Percentiles rank a stretch among this genome's conserved stretches.
Evolutionary conservation across 106 monocot species (phyloP).

Genomic region (Agapanthus africanus): DNA sequence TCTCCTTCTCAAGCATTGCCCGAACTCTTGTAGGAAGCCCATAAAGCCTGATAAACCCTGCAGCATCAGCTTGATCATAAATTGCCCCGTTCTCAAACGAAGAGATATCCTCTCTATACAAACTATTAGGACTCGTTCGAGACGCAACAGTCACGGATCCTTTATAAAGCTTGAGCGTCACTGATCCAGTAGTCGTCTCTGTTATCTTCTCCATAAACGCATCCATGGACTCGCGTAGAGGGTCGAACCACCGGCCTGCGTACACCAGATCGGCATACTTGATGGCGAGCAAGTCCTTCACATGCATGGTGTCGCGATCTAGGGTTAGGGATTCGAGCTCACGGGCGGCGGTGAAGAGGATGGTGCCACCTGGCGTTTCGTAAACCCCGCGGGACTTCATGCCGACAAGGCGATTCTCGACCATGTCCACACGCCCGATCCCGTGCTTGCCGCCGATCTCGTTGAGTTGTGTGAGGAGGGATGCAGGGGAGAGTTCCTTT

Average conservation of each 20-base stretch:
- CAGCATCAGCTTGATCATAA: constrained; percentile 93
- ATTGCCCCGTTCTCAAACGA: constrained; percentile 84
- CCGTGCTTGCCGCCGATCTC: constrained; percentile 77
- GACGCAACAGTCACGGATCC: constrained; percentile 57
- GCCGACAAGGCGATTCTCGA: constrained; percentile 91
- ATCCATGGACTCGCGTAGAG: constrained; percentile 69
- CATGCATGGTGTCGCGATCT: constrained; percentile 70
- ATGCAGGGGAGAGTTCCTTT: constrained; percentile 64
- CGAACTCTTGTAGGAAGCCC: constrained; percentile 61
- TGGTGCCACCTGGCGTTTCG: constrained; percentile 95
- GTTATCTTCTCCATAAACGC: constrained; percentile 77
- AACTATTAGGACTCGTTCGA: constrained; percentile 63
- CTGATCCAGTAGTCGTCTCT: constrained; percentile 58
- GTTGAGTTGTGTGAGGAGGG: constrained; percentile 63
- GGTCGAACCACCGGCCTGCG: constrained; percentile 87
- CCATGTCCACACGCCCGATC: constrained; percentile 90
- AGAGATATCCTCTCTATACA: constrained; percentile 88
- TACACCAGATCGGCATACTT: constrained; percentile 92
- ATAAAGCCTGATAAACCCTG: constrained; percentile 87
- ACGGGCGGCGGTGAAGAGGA: constrained; percentile 53
- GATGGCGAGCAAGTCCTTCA: constrained; percentile 66
- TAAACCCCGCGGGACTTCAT: constrained; percentile 97
- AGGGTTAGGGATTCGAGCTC: constrained; percentile 84
- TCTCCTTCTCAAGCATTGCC: constrained; percentile 49
- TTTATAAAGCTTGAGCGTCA: constrained; percentile 83